These are phyloP conservation scores for Tardiomyces depauwii DNA, from an alignment of 1,139 yeast species.

Conservation along the genomic window DNA sequence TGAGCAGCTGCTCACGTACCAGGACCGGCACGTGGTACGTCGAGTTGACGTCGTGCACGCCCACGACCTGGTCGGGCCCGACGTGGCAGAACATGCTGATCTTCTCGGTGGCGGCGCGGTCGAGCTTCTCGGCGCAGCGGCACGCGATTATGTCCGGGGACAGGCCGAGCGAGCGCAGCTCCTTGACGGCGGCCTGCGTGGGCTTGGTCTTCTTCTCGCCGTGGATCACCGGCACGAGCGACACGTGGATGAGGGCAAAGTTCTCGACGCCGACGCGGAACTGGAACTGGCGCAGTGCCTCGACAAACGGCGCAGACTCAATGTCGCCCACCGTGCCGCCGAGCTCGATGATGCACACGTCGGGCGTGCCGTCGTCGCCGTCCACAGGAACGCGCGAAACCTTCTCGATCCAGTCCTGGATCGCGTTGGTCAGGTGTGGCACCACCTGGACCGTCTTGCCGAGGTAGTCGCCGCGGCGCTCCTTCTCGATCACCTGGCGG, in stretches of 20 bases:
- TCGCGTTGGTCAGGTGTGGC: constrained; percentile 94
- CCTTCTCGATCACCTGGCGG: constrained; percentile 86
- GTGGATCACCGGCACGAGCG: constrained; percentile 92
- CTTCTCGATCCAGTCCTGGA: constrained; percentile 97
- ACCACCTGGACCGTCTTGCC: constrained; percentile 99
- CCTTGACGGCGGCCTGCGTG: constrained; percentile 97
- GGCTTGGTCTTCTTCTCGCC: constrained; percentile 99
- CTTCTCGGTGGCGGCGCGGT: constrained; percentile 75
- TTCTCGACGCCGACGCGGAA: constrained; percentile 90
- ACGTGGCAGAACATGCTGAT: constrained; percentile 99
- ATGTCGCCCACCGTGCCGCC: constrained; percentile 99
- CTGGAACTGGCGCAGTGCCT: constrained; percentile 97
- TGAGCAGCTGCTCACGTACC: constrained; percentile 78
- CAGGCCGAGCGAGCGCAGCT: constrained; percentile 87
- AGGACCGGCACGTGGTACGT: constrained; percentile 95
- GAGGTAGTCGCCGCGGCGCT: constrained; percentile 92
- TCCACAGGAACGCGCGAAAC: constrained; percentile 91
- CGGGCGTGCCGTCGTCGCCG: constrained; percentile 74
- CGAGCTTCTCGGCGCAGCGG: constrained; percentile 82
- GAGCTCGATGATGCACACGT: constrained; percentile 88
- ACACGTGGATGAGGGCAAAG: constrained; percentile 93
- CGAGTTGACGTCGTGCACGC: constrained; percentile 93
- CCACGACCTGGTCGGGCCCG: constrained; percentile 93
- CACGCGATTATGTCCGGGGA: constrained; percentile 97
- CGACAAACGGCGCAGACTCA: constrained; percentile 97